Evolutionary conservation across 176 grass and related monocot species (phyloP).

Genomic region (Eragrostis curvula): DNA sequence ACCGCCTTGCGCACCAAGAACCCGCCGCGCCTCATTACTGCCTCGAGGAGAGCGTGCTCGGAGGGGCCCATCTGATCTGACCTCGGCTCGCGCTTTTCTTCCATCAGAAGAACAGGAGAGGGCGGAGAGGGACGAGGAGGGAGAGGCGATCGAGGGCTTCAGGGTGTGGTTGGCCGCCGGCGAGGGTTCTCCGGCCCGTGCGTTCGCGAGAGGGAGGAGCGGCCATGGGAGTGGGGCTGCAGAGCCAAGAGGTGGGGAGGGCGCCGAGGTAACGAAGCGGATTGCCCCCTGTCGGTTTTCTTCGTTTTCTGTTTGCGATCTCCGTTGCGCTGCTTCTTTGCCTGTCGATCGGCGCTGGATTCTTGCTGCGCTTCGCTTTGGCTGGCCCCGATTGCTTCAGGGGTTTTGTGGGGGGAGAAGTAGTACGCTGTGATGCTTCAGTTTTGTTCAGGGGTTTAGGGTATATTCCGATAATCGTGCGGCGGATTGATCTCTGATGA

Average conservation of each 20-base stretch:
- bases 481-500: not conserved
- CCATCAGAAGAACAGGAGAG: not conserved
- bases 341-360: conserved; percentile 11
- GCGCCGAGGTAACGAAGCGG: not conserved
- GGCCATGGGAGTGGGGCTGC: conserved; percentile 10
- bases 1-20: conserved; percentile 18
- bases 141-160: not conserved
- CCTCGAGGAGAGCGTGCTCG: not conserved
- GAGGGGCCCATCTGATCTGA: not conserved
- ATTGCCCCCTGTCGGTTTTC: not conserved
- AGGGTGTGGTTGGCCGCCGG: not conserved
- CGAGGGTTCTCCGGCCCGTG: not conserved
- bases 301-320: not conserved
- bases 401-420: not conserved
- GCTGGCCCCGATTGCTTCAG: not conserved
- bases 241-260: not conserved
- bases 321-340: not conserved
- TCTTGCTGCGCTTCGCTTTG: not conserved
- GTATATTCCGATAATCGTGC: not conserved
- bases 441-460: not conserved
- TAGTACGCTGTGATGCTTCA: not conserved
- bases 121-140: not conserved
- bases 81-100: not conserved
- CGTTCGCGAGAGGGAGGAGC: not conserved
- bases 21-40: not conserved